Evolutionary conservation across 441 rosid genomes (phyloP).

Genomic region (Melastoma candidum): DNA sequence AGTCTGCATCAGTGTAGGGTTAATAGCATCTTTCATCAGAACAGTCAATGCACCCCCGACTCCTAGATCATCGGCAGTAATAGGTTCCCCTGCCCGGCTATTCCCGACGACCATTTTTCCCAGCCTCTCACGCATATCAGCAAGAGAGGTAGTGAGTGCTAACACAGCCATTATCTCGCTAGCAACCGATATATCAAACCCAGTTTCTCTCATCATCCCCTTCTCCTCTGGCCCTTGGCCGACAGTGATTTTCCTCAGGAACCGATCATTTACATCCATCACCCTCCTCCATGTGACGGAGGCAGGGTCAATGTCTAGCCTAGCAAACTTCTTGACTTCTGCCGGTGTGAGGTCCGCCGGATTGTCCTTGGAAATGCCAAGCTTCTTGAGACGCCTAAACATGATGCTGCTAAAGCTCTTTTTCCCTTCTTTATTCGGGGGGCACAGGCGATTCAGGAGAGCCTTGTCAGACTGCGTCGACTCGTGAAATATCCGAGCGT

Average conservation of each 20-base stretch:
- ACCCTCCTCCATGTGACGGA: slow-evolving; percentile 97
- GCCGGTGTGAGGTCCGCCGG: slow-evolving; percentile 85
- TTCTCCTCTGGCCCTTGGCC: slow-evolving; percentile 97
- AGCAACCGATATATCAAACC: slow-evolving; percentile 95
- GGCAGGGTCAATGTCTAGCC: slow-evolving; percentile 84
- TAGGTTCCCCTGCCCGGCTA: slow-evolving; percentile 84
- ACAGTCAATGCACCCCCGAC: slow-evolving; percentile 96
- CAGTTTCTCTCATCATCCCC: slow-evolving; percentile 93
- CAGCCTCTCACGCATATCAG: slow-evolving; percentile 95
- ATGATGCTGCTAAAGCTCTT: slow-evolving; percentile 69
- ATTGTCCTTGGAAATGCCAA: slow-evolving; percentile 65
- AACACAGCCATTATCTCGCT: slow-evolving; percentile 99
- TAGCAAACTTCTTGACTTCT: slow-evolving; percentile 68
- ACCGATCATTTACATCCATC: slow-evolving; percentile 93
- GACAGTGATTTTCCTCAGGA: slow-evolving; percentile 77
- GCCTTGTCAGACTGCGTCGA: slow-evolving; percentile 89
- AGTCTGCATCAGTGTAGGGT: slow-evolving; percentile 97
- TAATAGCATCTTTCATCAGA: slow-evolving; percentile 91
- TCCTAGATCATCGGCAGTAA: slow-evolving; percentile 96
- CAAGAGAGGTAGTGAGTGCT: slow-evolving; percentile 91
- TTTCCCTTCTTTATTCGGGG: slow-evolving; percentile 76
- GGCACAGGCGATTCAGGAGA: slow-evolving; percentile 77
- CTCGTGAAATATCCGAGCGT: slow-evolving; percentile 92
- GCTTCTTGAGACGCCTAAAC: slow-evolving; percentile 79
- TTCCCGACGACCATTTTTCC: slow-evolving; percentile 96